Percentiles rank a stretch among this genome's conserved stretches.
phyloP scores from a whole-genome alignment of 805 yeast species.

The Zygosaccharomyces kombuchaensis region DNA sequence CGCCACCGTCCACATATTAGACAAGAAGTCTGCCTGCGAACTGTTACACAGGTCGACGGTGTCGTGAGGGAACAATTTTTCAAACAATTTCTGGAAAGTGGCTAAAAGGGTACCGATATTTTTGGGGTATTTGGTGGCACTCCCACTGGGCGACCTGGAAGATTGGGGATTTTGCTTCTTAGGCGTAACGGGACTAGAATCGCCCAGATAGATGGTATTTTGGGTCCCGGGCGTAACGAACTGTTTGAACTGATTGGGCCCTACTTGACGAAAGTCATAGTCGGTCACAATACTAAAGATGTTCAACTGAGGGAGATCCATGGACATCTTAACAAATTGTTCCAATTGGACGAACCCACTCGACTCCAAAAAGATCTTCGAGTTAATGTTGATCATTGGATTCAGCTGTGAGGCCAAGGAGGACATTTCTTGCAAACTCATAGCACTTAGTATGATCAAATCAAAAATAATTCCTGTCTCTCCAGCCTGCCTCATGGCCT shows the following conservation, averaged over 20 bases:
- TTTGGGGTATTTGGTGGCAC: conserved; percentile 20
- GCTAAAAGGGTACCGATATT: conserved; percentile 20
- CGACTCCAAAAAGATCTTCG: conserved; percentile 60
- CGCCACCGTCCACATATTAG: conserved; percentile 83
- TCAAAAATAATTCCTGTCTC: conserved; percentile 34
- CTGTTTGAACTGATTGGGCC: conserved; percentile 33
- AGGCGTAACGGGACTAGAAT: conserved; percentile 15
- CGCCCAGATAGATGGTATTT: conserved; percentile 45
- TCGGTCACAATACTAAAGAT: conserved; percentile 60
- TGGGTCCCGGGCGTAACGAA: conserved; percentile 29
- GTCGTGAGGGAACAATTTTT: conserved; percentile 32
- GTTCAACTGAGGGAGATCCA: conserved; percentile 36
- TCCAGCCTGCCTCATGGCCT: conserved; percentile 6
- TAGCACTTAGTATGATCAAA: conserved; percentile 44
- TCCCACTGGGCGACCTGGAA: conserved; percentile 7
- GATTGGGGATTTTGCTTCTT: conserved; percentile 9
- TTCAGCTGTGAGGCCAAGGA: conserved; percentile 38
- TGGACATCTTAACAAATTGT: conserved; percentile 53
- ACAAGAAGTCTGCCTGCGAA: conserved; percentile 47
- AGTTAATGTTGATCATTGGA: conserved; percentile 38
- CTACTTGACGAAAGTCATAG: conserved; percentile 46
- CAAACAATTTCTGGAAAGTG: conserved; percentile 32
- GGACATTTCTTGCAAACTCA: conserved; percentile 50
- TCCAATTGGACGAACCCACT: conserved; percentile 71
- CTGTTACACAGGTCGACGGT: conserved; percentile 37